phyloP scores from a whole-genome alignment of 495 filamentous ascomycete genomes.

The Penicillium verhagenii region DNA sequence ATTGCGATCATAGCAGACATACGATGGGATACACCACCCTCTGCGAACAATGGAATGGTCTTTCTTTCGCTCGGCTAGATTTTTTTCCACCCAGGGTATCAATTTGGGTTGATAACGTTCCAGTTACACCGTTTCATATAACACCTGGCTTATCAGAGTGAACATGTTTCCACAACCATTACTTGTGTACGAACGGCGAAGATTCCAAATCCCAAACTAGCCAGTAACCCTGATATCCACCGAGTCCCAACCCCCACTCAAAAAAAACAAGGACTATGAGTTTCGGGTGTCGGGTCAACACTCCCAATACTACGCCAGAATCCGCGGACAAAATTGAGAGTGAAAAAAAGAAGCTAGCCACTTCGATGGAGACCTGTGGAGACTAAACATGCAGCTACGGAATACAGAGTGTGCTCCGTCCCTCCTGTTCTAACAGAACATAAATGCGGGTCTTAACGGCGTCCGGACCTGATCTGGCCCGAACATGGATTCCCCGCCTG shows the following conservation, averaged over 20 bases:
- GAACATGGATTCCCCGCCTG: neutral
- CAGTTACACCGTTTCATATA: neutral
- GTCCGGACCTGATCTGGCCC: neutral
- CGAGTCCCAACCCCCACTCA: too few relatives aligned
- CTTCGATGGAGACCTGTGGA: neutral
- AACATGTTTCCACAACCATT: neutral
- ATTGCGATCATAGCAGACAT: conserved; percentile 10
- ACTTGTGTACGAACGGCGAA: neutral
- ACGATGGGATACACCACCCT: neutral
- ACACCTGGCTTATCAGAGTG: neutral
- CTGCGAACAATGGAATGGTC: conserved; percentile 1
- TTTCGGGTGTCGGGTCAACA: neutral
- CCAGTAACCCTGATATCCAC: neutral
- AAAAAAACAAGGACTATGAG: too few relatives aligned
- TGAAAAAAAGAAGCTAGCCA: too few relatives aligned
- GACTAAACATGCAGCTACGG: too few relatives aligned
- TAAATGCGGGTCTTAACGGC: neutral
- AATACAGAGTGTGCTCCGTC: too few relatives aligned
- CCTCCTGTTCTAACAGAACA: too few relatives aligned
- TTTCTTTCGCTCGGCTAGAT: neutral
- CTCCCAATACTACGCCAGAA: too few relatives aligned
- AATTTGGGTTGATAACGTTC: too few relatives aligned
- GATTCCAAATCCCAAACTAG: neutral
- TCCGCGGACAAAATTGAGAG: too few relatives aligned
- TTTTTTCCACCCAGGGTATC: too few relatives aligned